phyloP scores from a whole-genome alignment of 441 rosid species.

The Erodium texanum region DNA sequence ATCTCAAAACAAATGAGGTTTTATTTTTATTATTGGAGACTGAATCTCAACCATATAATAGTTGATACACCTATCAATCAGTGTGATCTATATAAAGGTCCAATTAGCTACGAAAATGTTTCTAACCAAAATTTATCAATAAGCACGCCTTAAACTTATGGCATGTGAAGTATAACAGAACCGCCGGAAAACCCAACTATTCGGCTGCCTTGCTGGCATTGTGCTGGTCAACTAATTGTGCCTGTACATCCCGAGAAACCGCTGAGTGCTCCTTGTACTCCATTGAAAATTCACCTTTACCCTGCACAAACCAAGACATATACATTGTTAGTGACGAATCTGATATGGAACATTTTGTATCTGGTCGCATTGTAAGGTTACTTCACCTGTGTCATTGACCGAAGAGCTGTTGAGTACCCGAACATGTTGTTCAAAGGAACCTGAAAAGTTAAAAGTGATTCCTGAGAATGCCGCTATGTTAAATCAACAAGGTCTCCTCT shows the following conservation, averaged over 20 bases:
- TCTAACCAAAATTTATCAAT: not conserved
- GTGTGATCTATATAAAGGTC: not conserved
- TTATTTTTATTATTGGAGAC: not conserved
- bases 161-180: not conserved
- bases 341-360: not conserved
- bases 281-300: constrained; percentile 94
- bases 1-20: no score
- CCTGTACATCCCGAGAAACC: constrained; percentile 82
- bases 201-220: constrained; percentile 50
- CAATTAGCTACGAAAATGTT: not conserved
- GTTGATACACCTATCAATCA: not conserved
- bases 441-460: constrained; percentile 28
- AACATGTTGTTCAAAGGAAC: constrained; percentile 97
- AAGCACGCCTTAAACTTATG: not conserved
- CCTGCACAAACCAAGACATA: constrained; percentile 29
- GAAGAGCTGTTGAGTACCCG: constrained; percentile 88
- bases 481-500: no score
- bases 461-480: not conserved
- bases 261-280: constrained; percentile 90
- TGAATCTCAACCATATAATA: not conserved
- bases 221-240: constrained; percentile 66
- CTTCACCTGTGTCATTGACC: constrained; percentile 90
- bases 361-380: not conserved
- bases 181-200: constrained; percentile 14
- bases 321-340: not conserved